Conservation (phyloP, 2,329 filamentous ascomycete species). For the Cercospora berteroae region DNA sequence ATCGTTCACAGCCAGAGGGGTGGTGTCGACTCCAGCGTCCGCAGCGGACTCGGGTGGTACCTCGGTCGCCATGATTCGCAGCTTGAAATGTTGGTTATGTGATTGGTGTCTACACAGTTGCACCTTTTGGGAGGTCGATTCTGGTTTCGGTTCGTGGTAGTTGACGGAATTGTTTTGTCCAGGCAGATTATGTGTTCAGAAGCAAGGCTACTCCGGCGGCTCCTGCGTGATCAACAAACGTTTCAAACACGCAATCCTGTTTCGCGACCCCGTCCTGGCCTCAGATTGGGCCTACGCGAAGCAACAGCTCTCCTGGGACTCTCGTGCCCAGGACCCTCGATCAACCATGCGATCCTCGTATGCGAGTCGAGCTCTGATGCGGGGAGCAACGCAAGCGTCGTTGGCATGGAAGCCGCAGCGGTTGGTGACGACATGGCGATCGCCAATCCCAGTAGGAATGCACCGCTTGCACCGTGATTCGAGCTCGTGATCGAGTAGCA, state of each 20-base stretch:
- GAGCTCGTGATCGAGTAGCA: background rate
- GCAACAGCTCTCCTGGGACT: background rate
- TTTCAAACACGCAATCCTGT: background rate
- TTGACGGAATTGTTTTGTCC: background rate
- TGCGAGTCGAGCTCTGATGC: background rate
- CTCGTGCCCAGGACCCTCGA: background rate
- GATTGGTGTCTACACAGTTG: background rate
- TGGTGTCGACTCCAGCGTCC: constrained; percentile 20
- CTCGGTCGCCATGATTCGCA: constrained; percentile 13
- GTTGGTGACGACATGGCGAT: background rate
- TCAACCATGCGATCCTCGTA: background rate
- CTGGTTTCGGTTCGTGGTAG: background rate
- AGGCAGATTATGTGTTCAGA: background rate
- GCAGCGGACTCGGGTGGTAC: background rate
- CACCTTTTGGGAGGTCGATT: background rate
- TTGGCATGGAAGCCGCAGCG: constrained; percentile 5
- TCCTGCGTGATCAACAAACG: constrained; percentile 1
- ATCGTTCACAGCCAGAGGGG: constrained; percentile 14
- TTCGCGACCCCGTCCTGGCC: background rate
- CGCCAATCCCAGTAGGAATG: background rate
- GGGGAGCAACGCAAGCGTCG: constrained; percentile 1
- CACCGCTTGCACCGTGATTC: background rate
- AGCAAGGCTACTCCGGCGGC: background rate
- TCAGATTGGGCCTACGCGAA: background rate
- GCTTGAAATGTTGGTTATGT: background rate